Conservation (phyloP, 768 basidiomycete species). For the Mrakia blollopis region DNA sequence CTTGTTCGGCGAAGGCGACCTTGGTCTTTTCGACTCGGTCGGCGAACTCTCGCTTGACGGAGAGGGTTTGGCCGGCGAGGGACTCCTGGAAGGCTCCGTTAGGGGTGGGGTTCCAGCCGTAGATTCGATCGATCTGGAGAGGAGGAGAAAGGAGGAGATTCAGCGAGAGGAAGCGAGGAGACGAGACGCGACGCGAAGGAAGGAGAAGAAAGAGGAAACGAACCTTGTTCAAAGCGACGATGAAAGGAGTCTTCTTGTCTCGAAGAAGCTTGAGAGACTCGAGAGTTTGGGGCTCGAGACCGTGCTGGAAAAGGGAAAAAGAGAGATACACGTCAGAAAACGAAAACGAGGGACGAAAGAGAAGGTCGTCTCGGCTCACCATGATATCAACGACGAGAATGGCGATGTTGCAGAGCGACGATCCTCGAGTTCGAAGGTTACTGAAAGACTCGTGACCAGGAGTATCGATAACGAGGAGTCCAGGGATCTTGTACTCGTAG, state of each 20-base stretch:
- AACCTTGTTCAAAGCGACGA: slow-evolving; percentile 96
- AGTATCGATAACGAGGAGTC: slow-evolving; percentile 92
- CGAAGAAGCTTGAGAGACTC: slow-evolving; percentile 88
- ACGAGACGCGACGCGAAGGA: not conserved
- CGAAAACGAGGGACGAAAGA: too few species aligned
- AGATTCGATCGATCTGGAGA: slow-evolving; percentile 88
- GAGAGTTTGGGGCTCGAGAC: slow-evolving; percentile 93
- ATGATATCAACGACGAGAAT: slow-evolving; percentile 99
- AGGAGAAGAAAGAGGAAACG: slow-evolving; percentile 3
- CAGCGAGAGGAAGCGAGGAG: not conserved
- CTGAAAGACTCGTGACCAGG: slow-evolving; percentile 99
- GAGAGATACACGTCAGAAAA: slow-evolving; percentile 1
- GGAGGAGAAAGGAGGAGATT: not conserved
- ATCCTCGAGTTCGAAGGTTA: slow-evolving; percentile 89
- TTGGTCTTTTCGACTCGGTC: slow-evolving; percentile 78
- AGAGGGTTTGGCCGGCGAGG: slow-evolving; percentile 67
- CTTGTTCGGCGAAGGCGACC: slow-evolving; percentile 94
- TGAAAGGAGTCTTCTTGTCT: slow-evolving; percentile 95
- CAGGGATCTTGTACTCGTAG: slow-evolving; percentile 94
- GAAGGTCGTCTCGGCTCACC: slow-evolving; percentile 47
- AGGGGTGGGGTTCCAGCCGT: slow-evolving; percentile 86
- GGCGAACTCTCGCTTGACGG: slow-evolving; percentile 87
- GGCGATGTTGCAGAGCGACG: slow-evolving; percentile 96
- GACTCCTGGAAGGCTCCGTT: slow-evolving; percentile 91
- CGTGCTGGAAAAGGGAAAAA: slow-evolving; percentile 58